Evolutionary conservation across 2,329 filamentous ascomycete genomes (phyloP).

Genomic region (Aspergillus sp.): DNA sequence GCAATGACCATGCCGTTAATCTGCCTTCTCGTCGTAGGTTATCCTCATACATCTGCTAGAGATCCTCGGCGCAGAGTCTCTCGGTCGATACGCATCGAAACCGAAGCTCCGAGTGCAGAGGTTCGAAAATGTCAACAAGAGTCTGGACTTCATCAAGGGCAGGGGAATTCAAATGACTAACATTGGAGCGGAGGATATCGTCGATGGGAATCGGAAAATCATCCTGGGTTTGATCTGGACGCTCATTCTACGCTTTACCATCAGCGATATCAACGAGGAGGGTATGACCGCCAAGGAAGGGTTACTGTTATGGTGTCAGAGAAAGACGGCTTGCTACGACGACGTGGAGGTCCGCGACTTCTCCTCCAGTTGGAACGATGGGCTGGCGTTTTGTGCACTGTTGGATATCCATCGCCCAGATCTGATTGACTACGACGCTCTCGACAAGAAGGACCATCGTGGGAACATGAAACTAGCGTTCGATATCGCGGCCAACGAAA

Average conservation of each 20-base stretch:
- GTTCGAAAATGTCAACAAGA: slow-evolving; percentile 97
- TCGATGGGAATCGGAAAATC: slow-evolving; percentile 96
- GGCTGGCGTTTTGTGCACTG: slow-evolving; percentile 89
- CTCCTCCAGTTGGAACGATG: slow-evolving; percentile 93
- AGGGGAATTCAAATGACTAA: slow-evolving; percentile 96
- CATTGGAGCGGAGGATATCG: slow-evolving; percentile 95
- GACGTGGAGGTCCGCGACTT: slow-evolving; percentile 95
- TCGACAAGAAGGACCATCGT: slow-evolving; percentile 88
- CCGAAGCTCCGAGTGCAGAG: slow-evolving; percentile 92
- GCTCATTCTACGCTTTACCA: slow-evolving; percentile 93
- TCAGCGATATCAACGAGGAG: slow-evolving; percentile 97
- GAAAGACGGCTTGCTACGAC: slow-evolving; percentile 97
- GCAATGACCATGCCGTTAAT: background rate
- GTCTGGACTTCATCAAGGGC: slow-evolving; percentile 84
- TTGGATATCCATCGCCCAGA: slow-evolving; percentile 96
- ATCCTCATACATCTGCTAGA: slow-evolving; percentile 95
- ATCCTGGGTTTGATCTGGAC: slow-evolving; percentile 97
- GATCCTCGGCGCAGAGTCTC: slow-evolving; percentile 86
- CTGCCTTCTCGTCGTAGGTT: slow-evolving; percentile 49
- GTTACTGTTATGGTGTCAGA: slow-evolving; percentile 89
- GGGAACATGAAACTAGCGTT: slow-evolving; percentile 98
- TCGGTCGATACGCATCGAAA: slow-evolving; percentile 92
- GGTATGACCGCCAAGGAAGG: slow-evolving; percentile 97
- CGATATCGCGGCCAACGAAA: slow-evolving; percentile 90
- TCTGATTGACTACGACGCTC: slow-evolving; percentile 87